phyloP scores from a whole-genome alignment of 2,329 filamentous ascomycete genomes.

The Drechslerella dactyloides region DNA sequence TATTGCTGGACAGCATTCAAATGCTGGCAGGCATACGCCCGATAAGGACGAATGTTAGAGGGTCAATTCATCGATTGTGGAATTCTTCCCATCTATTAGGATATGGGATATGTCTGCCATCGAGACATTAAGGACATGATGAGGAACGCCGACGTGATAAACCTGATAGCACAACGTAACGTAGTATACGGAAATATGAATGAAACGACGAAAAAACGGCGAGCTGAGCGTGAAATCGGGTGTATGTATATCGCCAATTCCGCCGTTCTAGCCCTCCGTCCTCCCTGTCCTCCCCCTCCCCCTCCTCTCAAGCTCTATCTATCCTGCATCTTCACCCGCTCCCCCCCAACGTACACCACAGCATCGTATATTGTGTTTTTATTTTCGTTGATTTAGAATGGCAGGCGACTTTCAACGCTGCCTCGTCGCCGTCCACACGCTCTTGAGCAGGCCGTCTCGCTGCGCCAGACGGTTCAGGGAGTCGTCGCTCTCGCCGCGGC shows the following conservation, averaged over 20 bases:
- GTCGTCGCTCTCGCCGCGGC: slow-evolving; percentile 98
- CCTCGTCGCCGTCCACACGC: slow-evolving; percentile 81
- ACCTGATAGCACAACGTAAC: slow-evolving; percentile 10
- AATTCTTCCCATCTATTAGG: not conserved
- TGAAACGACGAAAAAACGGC: slow-evolving; percentile 10
- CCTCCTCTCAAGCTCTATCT: not conserved
- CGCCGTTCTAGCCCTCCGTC: not conserved
- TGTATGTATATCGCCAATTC: not conserved
- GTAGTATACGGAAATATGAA: slow-evolving; percentile 17
- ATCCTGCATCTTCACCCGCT: not conserved
- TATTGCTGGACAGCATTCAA: too few species aligned
- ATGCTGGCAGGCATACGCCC: not conserved
- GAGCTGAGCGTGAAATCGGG: too few species aligned
- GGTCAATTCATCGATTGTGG: not conserved
- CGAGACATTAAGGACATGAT: slow-evolving; percentile 1
- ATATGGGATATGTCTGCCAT: not conserved
- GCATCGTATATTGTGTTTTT: too few species aligned
- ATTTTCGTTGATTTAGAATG: too few species aligned
- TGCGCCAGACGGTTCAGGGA: slow-evolving; percentile 91
- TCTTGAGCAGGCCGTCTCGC: slow-evolving; percentile 95
- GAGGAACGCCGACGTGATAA: slow-evolving; percentile 19
- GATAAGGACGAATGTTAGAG: not conserved
- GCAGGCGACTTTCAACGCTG: too few species aligned
- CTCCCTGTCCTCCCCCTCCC: not conserved
- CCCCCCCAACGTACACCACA: too few species aligned